These are phyloP conservation scores for Pichia kluyveri DNA, from an alignment of 805 yeast species.

Conservation along the genomic window DNA sequence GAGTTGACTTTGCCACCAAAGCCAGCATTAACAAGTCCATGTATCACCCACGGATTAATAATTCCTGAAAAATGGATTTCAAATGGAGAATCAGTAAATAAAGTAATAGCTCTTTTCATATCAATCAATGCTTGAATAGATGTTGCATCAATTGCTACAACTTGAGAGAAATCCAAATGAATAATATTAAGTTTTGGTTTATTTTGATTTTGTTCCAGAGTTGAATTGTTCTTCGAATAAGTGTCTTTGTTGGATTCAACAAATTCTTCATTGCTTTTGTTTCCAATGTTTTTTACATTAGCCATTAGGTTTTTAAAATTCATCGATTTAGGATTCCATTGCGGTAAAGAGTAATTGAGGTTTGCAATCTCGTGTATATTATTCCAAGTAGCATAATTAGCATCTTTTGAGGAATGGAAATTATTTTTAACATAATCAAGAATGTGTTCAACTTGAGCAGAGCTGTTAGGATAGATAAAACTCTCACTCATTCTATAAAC, in stretches of 20 bases:
- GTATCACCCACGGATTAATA: conserved; percentile 74
- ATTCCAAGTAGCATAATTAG: conserved; percentile 60
- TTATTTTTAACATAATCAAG: conserved; percentile 52
- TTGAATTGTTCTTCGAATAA: neutral
- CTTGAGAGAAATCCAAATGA: conserved; percentile 74
- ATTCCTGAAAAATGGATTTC: conserved; percentile 87
- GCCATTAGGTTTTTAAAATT: neutral
- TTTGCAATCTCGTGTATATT: neutral
- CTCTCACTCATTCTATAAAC: conserved; percentile 78
- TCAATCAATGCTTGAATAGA: conserved; percentile 72
- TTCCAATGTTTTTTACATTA: neutral
- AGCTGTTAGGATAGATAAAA: conserved; percentile 71
- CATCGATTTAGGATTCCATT: neutral
- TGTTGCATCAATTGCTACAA: conserved; percentile 68
- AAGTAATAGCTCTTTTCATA: conserved; percentile 60
- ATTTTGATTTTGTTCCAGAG: conserved; percentile 11
- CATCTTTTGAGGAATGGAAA: conserved; percentile 50
- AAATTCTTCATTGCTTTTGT: neutral
- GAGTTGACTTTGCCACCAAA: conserved; percentile 41
- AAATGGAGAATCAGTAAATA: conserved; percentile 71
- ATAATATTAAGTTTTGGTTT: conserved; percentile 63
- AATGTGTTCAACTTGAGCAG: conserved; percentile 60
- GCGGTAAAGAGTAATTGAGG: neutral
- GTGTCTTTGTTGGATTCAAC: neutral
- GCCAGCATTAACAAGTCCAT: conserved; percentile 65